Evolutionary conservation across 2,329 filamentous ascomycete genomes (phyloP).

Genomic region (Ascochyta koolunga): DNA sequence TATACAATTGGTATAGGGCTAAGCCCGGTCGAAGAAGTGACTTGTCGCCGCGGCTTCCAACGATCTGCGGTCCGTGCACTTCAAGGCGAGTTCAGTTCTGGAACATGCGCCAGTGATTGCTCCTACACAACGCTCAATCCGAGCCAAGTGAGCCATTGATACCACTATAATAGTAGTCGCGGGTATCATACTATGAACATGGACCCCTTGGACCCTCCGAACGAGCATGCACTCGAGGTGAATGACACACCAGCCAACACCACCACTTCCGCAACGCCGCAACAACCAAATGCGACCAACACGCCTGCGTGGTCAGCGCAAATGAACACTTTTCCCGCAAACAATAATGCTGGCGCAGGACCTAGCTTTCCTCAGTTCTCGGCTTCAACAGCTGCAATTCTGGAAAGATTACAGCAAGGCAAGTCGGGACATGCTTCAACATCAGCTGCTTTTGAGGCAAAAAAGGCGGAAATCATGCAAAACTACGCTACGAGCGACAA

Average conservation of each 20-base stretch:
- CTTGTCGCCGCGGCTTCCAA: slow-evolving; percentile 9
- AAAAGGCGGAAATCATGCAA: slow-evolving; percentile 53
- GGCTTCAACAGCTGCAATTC: slow-evolving; percentile 50
- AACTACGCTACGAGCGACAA: slow-evolving; percentile 54
- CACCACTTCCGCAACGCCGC: slow-evolving; percentile 28
- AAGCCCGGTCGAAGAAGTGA: not conserved
- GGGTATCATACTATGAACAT: slow-evolving; percentile 19
- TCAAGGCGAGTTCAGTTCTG: slow-evolving; percentile 10
- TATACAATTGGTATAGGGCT: not conserved
- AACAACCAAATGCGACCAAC: slow-evolving; percentile 28
- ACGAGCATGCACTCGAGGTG: slow-evolving; percentile 14
- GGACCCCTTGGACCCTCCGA: slow-evolving; percentile 21
- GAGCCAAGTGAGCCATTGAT: slow-evolving; percentile 12
- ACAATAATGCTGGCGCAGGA: slow-evolving; percentile 2
- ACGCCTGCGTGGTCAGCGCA: slow-evolving; percentile 38
- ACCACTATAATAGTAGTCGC: slow-evolving; percentile 20
- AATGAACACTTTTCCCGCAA: slow-evolving; percentile 28
- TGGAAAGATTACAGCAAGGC: slow-evolving; percentile 48
- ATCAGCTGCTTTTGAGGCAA: slow-evolving; percentile 53
- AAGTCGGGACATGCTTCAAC: slow-evolving; percentile 40
- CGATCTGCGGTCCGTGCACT: slow-evolving; percentile 13
- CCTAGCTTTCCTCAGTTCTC: slow-evolving; percentile 43
- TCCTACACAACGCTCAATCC: slow-evolving; percentile 9
- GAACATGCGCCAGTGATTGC: slow-evolving; percentile 8
- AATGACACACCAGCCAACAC: slow-evolving; percentile 30